phyloP scores from a whole-genome alignment of 768 basidiomycete genomes.

The Cyclocybe aegerita region DNA sequence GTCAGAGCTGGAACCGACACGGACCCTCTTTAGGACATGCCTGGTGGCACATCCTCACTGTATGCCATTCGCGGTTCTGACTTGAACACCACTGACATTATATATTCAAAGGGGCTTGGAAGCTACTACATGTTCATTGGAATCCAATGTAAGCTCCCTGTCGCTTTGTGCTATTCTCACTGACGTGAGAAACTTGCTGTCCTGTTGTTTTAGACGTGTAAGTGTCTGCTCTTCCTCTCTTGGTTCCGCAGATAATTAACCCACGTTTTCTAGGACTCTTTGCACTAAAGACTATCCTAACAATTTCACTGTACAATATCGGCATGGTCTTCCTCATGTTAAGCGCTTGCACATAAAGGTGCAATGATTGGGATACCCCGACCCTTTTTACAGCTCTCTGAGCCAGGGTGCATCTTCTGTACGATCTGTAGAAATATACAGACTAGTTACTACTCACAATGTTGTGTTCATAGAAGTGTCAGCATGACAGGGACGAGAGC shows the following conservation, averaged over 20 bases:
- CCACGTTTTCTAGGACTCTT: constrained; percentile 40
- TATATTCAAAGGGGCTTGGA: constrained; percentile 39
- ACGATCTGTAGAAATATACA: too few relatives aligned
- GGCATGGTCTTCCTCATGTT: constrained; percentile 49
- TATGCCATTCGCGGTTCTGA: constrained; percentile 23
- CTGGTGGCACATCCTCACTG: constrained; percentile 76
- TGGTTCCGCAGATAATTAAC: constrained; percentile 2
- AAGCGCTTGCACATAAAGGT: constrained; percentile 24
- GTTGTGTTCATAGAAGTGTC: too few relatives aligned
- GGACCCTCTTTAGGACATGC: constrained; percentile 48
- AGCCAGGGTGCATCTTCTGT: too few relatives aligned
- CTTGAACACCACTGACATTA: neutral
- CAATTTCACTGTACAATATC: constrained; percentile 43
- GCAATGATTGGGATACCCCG: too few relatives aligned
- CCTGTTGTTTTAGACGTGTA: constrained; percentile 37
- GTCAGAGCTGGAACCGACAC: neutral
- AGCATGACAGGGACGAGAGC: too few relatives aligned
- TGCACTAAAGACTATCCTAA: constrained; percentile 60
- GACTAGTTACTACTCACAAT: too few relatives aligned
- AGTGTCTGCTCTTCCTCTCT: constrained; percentile 21
- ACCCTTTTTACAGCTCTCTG: too few relatives aligned
- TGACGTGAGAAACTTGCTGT: constrained; percentile 4
- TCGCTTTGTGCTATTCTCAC: neutral
- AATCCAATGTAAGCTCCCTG: constrained; percentile 43
- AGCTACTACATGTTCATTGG: constrained; percentile 53